Evolutionary conservation across 805 yeast genomes (phyloP).

Genomic region (Starmerella stigmatis): DNA sequence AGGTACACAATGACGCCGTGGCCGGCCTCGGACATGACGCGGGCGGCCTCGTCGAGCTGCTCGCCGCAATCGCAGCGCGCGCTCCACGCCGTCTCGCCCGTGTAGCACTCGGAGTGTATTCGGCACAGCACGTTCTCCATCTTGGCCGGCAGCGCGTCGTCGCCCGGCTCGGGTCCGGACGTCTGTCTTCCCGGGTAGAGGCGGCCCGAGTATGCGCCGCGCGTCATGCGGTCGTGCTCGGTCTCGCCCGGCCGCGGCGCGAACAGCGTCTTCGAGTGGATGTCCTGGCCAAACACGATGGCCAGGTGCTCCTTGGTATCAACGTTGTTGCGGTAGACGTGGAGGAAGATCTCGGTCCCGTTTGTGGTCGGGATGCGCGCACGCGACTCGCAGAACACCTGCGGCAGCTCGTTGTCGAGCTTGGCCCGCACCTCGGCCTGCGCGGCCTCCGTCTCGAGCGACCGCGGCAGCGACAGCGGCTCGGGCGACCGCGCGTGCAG

Average conservation of each 20-base stretch:
- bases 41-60: slow-evolving; percentile 95
- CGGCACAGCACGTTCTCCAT: slow-evolving; percentile 47
- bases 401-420: slow-evolving; percentile 43
- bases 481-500: slow-evolving; percentile 10
- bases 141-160: neutral
- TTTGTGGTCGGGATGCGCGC: slow-evolving; percentile 94
- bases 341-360: slow-evolving; percentile 89
- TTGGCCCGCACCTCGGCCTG: slow-evolving; percentile 9
- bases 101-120: slow-evolving; percentile 94
- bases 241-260: slow-evolving; percentile 55
- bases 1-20: slow-evolving; percentile 91
- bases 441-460: neutral
- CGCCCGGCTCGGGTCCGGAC: slow-evolving; percentile 11
- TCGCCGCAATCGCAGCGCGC: slow-evolving; percentile 99
- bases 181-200: slow-evolving; percentile 67
- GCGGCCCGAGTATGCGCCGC: slow-evolving; percentile 93
- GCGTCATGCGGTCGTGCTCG: slow-evolving; percentile 90
- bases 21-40: slow-evolving; percentile 76
- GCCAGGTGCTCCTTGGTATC: slow-evolving; percentile 94
- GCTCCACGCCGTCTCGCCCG: slow-evolving; percentile 99
- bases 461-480: slow-evolving; percentile 7
- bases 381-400: slow-evolving; percentile 77
- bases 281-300: slow-evolving; percentile 88
- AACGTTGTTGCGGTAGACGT: slow-evolving; percentile 71
- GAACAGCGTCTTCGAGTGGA: slow-evolving; percentile 67